Evolutionary conservation across 345 rosid species (phyloP), one percentile per base, ranked within the genome.

Genomic region (Dimocarpus longan): DNA sequence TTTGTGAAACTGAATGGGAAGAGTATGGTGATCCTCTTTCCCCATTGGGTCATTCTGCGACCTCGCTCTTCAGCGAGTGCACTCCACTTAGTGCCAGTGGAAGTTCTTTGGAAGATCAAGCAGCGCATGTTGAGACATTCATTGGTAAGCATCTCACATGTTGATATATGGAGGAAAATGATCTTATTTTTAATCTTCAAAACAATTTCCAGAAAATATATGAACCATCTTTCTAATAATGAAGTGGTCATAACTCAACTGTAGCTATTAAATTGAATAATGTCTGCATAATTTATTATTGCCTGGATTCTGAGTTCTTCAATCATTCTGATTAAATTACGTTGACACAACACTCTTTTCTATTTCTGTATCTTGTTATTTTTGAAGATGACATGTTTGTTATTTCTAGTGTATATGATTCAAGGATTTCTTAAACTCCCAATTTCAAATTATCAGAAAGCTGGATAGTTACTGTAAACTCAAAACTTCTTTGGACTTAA

Each of bases 31-130:
- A 89, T 56, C 81, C 90, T 37, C 85, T 90, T 44, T 89, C 93
- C 81, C 93, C 91, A 19, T 32, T 88, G 89, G 86, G 89, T 68
- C 86, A 79, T 67, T 86, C 96, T 68, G 90, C 90, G 78, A 89
- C 92, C 76, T 88, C 94, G 19, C 70, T 84, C 71, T 89, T 90
- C 83, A 89, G 82, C 24, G 90, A 87, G 68, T 81, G 88, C 83
- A 86, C 85, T 21, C 90, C 93, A 57, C 71, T 86, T 76, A 88
- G 88, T 80, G 88, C 85, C 77, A 87, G 84, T 81, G 90, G 89
- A 76, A 85, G 85, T 78, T 88, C 93, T 71, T 79, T 88, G 86
- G 96, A 93, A 80, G 91, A 92, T 72, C 90, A 76, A 39, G 89
- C 78, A 15, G 84, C 87, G 10, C 52, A 46, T 79, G 67, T 73